Evolutionary conservation across 148 eudicot species (phyloP).

Genomic region (Mesembryanthemum crystallinum): DNA sequence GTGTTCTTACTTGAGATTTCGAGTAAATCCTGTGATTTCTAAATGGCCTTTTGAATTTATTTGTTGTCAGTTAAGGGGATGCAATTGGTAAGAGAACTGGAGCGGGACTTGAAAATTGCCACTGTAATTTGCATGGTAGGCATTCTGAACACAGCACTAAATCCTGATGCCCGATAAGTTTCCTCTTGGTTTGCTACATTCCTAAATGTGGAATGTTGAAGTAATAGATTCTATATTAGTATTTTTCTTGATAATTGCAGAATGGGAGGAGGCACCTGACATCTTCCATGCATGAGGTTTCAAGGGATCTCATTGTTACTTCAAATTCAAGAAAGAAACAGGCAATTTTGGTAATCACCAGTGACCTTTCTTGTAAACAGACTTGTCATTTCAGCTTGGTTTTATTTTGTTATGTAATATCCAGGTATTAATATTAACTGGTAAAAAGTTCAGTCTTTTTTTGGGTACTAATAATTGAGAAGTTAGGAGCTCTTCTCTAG

Average conservation of each 20-base stretch:
- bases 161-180: background rate
- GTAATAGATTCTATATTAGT: background rate
- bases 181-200: background rate
- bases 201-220: background rate
- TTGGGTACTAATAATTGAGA: too few species aligned
- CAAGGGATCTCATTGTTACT: constrained; percentile 96
- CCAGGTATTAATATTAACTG: too few species aligned
- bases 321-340: constrained; percentile 82
- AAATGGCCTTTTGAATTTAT: constrained; percentile 18
- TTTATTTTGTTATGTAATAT: too few species aligned
- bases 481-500: background rate
- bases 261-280: constrained; percentile 89
- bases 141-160: constrained; percentile 12
- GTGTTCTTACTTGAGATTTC: background rate
- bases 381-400: too few species aligned
- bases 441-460: too few species aligned
- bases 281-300: constrained; percentile 90
- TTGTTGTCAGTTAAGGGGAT: constrained; percentile 80
- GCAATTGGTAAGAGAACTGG: constrained; percentile 91
- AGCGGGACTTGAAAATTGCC: constrained; percentile 93
- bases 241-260: constrained; percentile 42
- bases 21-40: constrained; percentile 6
- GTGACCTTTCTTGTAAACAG: constrained; percentile 18
- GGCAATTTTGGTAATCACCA: constrained; percentile 67
- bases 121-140: constrained; percentile 95